Base-by-base conservation (phyloP, 2,329 filamentous ascomycete genomes). In the Volutella citrinella region DNA sequence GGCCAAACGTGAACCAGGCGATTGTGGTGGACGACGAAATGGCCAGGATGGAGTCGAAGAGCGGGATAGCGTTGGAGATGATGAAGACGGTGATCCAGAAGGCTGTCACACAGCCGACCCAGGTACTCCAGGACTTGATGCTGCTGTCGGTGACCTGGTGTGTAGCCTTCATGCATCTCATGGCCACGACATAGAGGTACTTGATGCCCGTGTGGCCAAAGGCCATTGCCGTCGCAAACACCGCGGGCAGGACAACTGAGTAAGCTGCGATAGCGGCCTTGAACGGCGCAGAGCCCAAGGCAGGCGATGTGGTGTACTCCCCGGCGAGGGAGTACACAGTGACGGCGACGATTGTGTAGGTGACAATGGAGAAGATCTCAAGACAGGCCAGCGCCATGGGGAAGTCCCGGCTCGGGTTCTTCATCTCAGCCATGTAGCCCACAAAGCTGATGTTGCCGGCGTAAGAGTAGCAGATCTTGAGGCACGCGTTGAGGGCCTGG, bases 1-100 rank as follows among this genome's bases (percentile, higher is more conserved):
- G 44, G 2, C 47, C 42, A 9, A 51, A 55, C 0, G 49, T 54
- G 4, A 54, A 55, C 52, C 52, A 55, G 0, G 52, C 44, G 7
- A 54, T 49, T 0, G 50, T 53, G 0, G 51, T 55, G 0, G 53
- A 48, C 1, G 48, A 46, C 0, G 49, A 51, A 0, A 56, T 56
- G 3, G 48, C 47, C 10, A 56, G 34, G 33, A 63, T 62, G 2
- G 57, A 61, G 38, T 61, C 55, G 30, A 63, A 63, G 21, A 62
- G 47, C 7, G 60, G 60, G 10, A 63, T 58, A 7, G 59, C 57
- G 31, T 57, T 60, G 26, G 59, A 57, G 14, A 63, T 46, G 11
- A 60, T 23, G 37, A 59, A 63, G 1, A 54, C 52, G 1, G 55
- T 19, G 11, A 55, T 30, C 59, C 58, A 62, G 37, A 57, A 61